Evolutionary conservation across 1,284 basidiomycete species (phyloP).

Genomic region (Trichosporon ovoides): DNA sequence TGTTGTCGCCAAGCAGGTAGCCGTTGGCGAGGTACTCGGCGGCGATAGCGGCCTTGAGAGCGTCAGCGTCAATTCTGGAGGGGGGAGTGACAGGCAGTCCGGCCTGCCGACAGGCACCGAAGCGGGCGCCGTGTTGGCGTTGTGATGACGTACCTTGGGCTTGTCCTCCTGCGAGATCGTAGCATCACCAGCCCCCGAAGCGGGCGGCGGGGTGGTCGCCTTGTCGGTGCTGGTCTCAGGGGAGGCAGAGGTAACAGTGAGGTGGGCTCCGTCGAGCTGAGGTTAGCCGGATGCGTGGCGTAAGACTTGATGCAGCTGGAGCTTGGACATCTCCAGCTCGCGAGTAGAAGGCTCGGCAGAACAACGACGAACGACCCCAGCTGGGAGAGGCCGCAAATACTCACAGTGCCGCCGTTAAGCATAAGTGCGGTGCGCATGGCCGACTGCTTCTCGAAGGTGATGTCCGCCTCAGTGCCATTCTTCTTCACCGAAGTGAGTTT

Average conservation of each 20-base stretch:
- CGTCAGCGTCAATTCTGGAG: conserved; percentile 17
- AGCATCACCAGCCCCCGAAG: conserved; percentile 13
- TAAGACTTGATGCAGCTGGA: background rate
- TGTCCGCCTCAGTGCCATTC: conserved; percentile 44
- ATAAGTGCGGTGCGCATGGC: conserved; percentile 49
- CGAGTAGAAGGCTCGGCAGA: too few species aligned
- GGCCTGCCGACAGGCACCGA: background rate
- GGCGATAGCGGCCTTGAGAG: conserved; percentile 55
- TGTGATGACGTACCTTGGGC: conserved; percentile 41
- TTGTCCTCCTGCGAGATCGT: conserved; percentile 50
- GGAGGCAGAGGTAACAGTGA: conserved; percentile 47
- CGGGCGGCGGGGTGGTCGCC: conserved; percentile 41
- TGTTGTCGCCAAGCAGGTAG: conserved; percentile 70
- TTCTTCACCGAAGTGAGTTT: conserved; percentile 47
- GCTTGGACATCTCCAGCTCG: too few species aligned
- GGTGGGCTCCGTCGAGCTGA: conserved; percentile 49
- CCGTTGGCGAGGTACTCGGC: conserved; percentile 82
- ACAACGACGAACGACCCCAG: too few species aligned
- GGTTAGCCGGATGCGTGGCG: background rate
- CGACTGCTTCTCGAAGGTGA: conserved; percentile 49
- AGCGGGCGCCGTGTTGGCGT: conserved; percentile 6
- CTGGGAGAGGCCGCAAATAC: conserved; percentile 13
- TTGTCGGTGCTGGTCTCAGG: conserved; percentile 33
- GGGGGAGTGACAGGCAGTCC: background rate
- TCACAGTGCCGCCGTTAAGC: conserved; percentile 49